Evolutionary conservation across 495 filamentous ascomycete genomes (phyloP), one percentile per base, ranked within the genome.

Genomic region (Friedmanniomyces simplex): DNA sequence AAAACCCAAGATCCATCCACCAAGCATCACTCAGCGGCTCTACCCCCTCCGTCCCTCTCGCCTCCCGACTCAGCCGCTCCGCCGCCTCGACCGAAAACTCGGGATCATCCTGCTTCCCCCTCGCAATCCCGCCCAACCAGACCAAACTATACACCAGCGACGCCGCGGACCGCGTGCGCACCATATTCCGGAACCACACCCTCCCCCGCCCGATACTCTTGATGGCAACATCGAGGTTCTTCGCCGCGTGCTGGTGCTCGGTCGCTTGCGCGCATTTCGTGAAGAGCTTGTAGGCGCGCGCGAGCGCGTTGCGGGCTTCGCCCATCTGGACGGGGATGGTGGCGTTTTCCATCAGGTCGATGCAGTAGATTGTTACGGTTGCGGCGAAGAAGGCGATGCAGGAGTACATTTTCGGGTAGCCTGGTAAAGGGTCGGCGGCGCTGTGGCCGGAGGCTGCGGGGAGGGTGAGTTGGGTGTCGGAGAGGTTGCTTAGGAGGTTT

Each of bases 351-450:
- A 51, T 57, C 6, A 21, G n/a, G 25, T 61, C 59, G 37, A 61
- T 46, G 46, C 55, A 61, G 14, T 61, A 50, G 47, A 61, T 42
- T 18, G 58, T 34, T 4, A 61, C 43, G n/a, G 47, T 34, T 32
- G 43, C 55, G 41, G 59, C 59, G 26, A 51, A 47, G 54, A 58
- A 61, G 11, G 18, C 36, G 32, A 58, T 22, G 13, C 59, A 20
- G 22, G 53, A 56, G 25, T 50, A 45, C 2, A 28, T 14, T 36
- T 61, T 61, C 7, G 59, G 59, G 36, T 52, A 39, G 13, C 54
- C 59, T 6, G 55, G 54, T 0, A 61, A 42, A n/a, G 54, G 46
- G 4, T 47, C 22, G 7, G 42, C 46, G 16, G 36, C 52, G 20
- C n/a, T 13, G 22, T 48, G 26, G 42, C 47, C 25, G 13, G 14